These are phyloP conservation scores for Ascoidea rubescens DNA, from an alignment of 805 yeast species.

Conservation along the genomic window DNA sequence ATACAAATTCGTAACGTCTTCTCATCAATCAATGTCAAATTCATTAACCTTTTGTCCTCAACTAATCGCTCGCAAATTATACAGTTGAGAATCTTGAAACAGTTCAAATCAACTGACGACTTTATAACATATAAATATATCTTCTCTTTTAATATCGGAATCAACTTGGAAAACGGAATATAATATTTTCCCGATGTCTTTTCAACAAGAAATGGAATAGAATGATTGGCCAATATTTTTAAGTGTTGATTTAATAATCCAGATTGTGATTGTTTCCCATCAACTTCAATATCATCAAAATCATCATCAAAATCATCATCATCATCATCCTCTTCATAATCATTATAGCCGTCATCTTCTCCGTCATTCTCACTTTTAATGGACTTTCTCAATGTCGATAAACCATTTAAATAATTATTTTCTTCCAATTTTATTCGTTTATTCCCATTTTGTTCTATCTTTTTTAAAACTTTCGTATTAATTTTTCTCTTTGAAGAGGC, in stretches of 20 bases:
- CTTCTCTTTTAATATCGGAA: conserved; percentile 29
- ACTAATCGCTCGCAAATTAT: conserved; percentile 54
- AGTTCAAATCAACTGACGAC: conserved; percentile 47
- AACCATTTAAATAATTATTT: conserved; percentile 11
- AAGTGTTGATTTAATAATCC: conserved; percentile 32
- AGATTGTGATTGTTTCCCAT: not conserved
- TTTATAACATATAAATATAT: conserved; percentile 45
- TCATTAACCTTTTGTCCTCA: conserved; percentile 75
- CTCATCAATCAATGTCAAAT: conserved; percentile 64
- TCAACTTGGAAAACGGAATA: conserved; percentile 45
- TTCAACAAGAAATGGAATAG: conserved; percentile 49
- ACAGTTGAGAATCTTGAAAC: conserved; percentile 66
- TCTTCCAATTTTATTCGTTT: conserved; percentile 9
- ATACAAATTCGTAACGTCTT: conserved; percentile 61
- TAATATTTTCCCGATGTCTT: conserved; percentile 40
- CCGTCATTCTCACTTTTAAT: conserved; percentile 12
- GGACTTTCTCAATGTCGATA: conserved; percentile 4
- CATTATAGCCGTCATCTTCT: conserved; percentile 15
- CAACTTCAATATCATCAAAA: conserved; percentile 4
- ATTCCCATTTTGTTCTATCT: conserved; percentile 16
- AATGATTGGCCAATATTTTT: conserved; percentile 41
- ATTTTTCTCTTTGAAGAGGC: conserved; percentile 18
- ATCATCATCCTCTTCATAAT: conserved; percentile 15
- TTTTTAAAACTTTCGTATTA: conserved; percentile 27
- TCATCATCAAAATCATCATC: conserved; percentile 14